These are phyloP conservation scores for Phenoliferia sp. DNA, from an alignment of 1,284 basidiomycete genomes.

Conservation along the genomic window DNA sequence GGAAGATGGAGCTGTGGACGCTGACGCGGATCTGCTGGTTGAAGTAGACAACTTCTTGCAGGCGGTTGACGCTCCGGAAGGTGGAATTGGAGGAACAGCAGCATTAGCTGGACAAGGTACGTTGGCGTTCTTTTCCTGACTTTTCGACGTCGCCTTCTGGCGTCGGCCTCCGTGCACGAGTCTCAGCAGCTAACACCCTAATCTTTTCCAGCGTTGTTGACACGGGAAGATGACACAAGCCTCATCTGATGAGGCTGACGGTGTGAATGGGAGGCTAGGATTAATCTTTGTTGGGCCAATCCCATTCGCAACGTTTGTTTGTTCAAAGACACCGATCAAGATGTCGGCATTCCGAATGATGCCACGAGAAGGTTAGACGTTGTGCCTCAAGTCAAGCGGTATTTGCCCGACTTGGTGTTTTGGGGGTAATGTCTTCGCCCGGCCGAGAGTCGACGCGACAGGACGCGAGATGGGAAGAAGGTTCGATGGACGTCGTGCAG, in stretches of 20 bases:
- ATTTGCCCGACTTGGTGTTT: too few relatives aligned
- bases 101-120: constrained; percentile 4
- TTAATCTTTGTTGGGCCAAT: not conserved
- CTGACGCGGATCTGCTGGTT: constrained; percentile 73
- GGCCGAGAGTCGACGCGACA: too few relatives aligned
- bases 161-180: not conserved
- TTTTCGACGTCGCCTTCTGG: not conserved
- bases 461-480: too few relatives aligned
- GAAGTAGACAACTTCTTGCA: constrained; percentile 54
- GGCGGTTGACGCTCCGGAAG: constrained; percentile 20
- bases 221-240: not conserved
- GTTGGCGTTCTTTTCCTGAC: not conserved
- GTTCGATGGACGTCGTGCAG: too few relatives aligned
- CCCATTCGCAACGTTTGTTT: not conserved
- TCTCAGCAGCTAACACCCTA: not conserved
- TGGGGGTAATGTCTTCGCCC: too few relatives aligned
- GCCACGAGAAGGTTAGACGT: too few relatives aligned
- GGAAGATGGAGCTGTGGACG: constrained; percentile 40
- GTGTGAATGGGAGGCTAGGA: not conserved
- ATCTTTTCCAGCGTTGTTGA: not conserved
- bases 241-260: not conserved
- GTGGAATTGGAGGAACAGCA: not conserved
- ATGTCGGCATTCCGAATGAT: too few relatives aligned
- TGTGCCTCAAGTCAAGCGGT: too few relatives aligned
- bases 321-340: not conserved